Percentiles rank a stretch among this genome's conserved stretches.
Evolutionary conservation across 1,284 basidiomycete genomes (phyloP).

Genomic region (Apiotrichum montevideense): DNA sequence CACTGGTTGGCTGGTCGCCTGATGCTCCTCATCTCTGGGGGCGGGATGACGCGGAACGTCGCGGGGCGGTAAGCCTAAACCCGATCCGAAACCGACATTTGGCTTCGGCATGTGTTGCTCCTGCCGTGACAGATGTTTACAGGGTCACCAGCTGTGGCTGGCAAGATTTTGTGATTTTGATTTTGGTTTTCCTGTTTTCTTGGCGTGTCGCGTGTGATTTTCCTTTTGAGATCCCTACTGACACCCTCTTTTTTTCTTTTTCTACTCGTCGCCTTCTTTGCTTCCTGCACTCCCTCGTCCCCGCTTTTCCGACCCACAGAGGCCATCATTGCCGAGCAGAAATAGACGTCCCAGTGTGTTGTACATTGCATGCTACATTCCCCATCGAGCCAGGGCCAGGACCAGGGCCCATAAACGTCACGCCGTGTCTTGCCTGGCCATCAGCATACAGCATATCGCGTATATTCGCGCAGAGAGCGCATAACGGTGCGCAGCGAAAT

Average conservation of each 20-base stretch:
- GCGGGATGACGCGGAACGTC: not conserved
- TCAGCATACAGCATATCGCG: not conserved
- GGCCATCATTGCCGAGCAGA: constrained; percentile 70
- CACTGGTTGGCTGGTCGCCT: no score
- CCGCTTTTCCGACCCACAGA: constrained; percentile 34
- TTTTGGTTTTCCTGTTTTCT: not conserved
- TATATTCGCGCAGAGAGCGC: no score
- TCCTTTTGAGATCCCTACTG: not conserved
- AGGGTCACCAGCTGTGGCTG: not conserved
- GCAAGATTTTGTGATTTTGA: no score
- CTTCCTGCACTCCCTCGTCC: not conserved
- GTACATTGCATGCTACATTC: constrained; percentile 20
- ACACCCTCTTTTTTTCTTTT: not conserved
- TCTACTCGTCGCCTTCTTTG: not conserved
- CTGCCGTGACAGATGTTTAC: no score
- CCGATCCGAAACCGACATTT: not conserved
- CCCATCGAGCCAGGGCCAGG: not conserved
- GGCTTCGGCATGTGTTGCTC: no score
- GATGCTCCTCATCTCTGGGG: no score
- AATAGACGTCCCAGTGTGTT: constrained; percentile 39
- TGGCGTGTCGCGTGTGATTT: not conserved
- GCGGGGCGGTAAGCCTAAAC: not conserved
- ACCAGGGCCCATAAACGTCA: no score
- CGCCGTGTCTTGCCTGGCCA: not conserved
- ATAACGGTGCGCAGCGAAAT: no score